phyloP scores from a whole-genome alignment of 805 yeast species.

The Vanderwaltozyma verrucispora region DNA sequence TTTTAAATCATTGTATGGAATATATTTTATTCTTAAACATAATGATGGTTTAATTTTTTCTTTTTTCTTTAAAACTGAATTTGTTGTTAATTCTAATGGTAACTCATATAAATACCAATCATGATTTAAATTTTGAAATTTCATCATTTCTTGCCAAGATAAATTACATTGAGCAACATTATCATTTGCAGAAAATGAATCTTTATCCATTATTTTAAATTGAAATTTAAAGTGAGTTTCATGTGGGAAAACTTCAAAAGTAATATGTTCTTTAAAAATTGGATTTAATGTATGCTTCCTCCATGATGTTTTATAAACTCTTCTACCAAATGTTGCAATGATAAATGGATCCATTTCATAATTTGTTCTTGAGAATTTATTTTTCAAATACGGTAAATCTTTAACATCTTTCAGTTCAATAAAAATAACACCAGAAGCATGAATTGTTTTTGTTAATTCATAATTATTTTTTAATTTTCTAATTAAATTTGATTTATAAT shows the following conservation, averaged over 20 bases:
- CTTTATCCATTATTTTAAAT: conserved; percentile 75
- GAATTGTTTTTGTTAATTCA: conserved; percentile 21
- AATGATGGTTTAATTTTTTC: conserved; percentile 18
- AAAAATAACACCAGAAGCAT: conserved; percentile 57
- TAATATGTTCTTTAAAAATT: conserved; percentile 64
- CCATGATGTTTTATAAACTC: conserved; percentile 79
- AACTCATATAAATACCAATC: conserved; percentile 26
- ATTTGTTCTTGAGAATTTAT: conserved; percentile 48
- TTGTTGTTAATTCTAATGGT: conserved; percentile 27
- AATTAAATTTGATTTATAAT: conserved; percentile 4
- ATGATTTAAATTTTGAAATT: conserved; percentile 20
- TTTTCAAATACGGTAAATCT: conserved; percentile 68
- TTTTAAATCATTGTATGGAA: conserved; percentile 54
- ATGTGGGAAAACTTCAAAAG: conserved; percentile 61
- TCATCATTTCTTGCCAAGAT: conserved; percentile 39
- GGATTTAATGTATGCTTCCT: conserved; percentile 77
- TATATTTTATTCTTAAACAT: conserved; percentile 51
- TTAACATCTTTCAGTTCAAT: conserved; percentile 65
- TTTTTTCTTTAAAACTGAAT: background rate
- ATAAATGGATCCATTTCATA: conserved; percentile 97
- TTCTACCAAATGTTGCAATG: conserved; percentile 80
- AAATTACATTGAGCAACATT: conserved; percentile 59
- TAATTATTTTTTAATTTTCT: conserved; percentile 12
- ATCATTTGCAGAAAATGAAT: conserved; percentile 73
- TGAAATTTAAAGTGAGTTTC: conserved; percentile 59